phyloP scores from a whole-genome alignment of 148 eudicot species.

The Spergularia bocconei region DNA sequence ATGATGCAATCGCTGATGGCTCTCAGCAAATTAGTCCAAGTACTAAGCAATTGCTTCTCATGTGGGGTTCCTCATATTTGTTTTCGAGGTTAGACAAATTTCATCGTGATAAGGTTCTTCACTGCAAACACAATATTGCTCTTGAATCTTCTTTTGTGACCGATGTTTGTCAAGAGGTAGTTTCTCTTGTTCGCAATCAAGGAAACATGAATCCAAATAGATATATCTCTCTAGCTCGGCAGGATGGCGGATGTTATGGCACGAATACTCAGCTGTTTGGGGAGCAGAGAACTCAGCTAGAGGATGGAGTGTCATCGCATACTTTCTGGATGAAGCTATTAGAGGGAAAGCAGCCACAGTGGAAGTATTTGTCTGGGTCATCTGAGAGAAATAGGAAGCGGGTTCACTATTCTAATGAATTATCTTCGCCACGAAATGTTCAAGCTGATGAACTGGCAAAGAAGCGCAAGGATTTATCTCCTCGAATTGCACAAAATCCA shows the following conservation, averaged over 20 bases:
- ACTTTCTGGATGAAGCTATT: slow-evolving; percentile 65
- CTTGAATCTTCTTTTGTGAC: slow-evolving; percentile 33
- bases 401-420: slow-evolving; percentile 38
- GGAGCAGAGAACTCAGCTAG: slow-evolving; percentile 40
- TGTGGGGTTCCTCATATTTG: slow-evolving; percentile 67
- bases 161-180: slow-evolving; percentile 51
- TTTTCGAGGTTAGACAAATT: slow-evolving; percentile 58
- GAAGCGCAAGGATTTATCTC: slow-evolving; percentile 40
- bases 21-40: slow-evolving; percentile 32
- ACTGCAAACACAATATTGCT: slow-evolving; percentile 26
- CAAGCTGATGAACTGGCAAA: slow-evolving; percentile 38
- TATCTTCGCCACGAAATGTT: slow-evolving; percentile 23
- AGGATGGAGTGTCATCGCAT: slow-evolving; percentile 49
- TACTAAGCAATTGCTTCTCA: slow-evolving; percentile 51
- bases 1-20: slow-evolving; percentile 43
- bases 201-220: slow-evolving; percentile 17
- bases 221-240: slow-evolving; percentile 47
- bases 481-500: slow-evolving; percentile 11
- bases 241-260: slow-evolving; percentile 43
- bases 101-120: slow-evolving; percentile 24
- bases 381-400: slow-evolving; percentile 75
- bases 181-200: slow-evolving; percentile 30
- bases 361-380: slow-evolving; percentile 56
- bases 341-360: slow-evolving; percentile 55
- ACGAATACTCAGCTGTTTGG: slow-evolving; percentile 50